These are phyloP conservation scores for Pelargonium fulgidum DNA, from an alignment of 441 rosid species.

Conservation along the genomic window DNA sequence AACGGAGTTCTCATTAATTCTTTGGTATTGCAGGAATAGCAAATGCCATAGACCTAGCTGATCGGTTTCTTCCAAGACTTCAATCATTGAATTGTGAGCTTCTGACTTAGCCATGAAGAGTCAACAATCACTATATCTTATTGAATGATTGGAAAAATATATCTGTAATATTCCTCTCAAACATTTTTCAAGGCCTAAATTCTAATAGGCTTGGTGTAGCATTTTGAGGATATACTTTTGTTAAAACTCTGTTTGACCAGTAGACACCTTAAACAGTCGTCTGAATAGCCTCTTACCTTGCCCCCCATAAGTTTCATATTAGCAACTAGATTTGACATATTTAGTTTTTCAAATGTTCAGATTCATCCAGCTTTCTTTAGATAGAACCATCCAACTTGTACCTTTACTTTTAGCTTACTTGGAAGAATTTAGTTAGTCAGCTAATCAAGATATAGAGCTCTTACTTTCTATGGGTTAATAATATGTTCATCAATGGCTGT, in stretches of 20 bases:
- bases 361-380: background rate
- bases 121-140: background rate
- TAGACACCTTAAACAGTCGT: background rate
- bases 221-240: background rate
- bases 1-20: background rate
- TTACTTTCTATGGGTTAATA: too few species aligned
- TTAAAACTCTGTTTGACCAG: background rate
- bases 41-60: slow-evolving; percentile 75
- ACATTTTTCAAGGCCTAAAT: background rate
- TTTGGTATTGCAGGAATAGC: slow-evolving; percentile 56
- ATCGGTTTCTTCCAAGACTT: slow-evolving; percentile 77
- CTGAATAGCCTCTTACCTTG: background rate
- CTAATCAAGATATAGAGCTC: too few species aligned
- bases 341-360: background rate
- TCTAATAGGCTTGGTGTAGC: background rate
- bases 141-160: background rate
- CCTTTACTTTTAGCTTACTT: background rate
- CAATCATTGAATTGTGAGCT: slow-evolving; percentile 70
- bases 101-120: slow-evolving; percentile 8
- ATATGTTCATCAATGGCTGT: too few species aligned
- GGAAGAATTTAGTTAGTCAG: background rate
- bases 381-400: background rate
- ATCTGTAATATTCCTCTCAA: background rate
- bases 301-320: background rate
- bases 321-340: background rate